These are phyloP conservation scores for Chlorella sp. DNA, from an alignment of 139 green algal species.

Conservation along the genomic window DNA sequence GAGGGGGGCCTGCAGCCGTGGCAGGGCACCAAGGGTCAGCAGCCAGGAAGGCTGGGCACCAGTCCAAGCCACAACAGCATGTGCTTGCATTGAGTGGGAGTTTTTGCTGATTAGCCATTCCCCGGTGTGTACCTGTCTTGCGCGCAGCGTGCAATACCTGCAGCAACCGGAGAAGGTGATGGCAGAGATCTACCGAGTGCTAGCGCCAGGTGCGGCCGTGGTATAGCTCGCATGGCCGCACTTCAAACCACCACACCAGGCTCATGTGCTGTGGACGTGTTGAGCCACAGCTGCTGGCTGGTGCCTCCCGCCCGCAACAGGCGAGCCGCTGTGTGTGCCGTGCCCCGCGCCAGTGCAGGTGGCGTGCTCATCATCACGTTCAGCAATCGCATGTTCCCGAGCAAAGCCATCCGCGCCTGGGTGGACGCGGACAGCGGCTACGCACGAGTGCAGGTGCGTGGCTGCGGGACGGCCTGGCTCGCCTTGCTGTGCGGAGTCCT, in stretches of 20 bases:
- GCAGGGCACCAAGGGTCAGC: not conserved
- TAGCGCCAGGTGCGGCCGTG: no score
- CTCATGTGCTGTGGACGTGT: no score
- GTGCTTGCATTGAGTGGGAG: not conserved
- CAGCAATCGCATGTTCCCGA: slow-evolving; percentile 78
- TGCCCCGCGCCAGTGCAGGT: no score
- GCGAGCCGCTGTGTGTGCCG: no score
- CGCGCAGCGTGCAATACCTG: slow-evolving; percentile 78
- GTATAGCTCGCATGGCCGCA: no score
- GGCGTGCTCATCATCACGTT: slow-evolving; percentile 79
- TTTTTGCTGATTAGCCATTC: not conserved
- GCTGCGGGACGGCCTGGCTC: no score
- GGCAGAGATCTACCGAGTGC: slow-evolving; percentile 73
- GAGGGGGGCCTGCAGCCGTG: no score
- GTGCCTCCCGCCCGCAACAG: no score
- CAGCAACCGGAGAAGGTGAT: slow-evolving; percentile 83
- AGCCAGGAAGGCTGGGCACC: not conserved
- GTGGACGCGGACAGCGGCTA: not conserved
- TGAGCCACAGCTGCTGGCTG: no score
- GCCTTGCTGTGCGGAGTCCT: no score
- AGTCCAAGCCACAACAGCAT: not conserved
- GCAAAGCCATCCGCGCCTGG: slow-evolving; percentile 46
- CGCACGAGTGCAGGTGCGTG: slow-evolving; percentile 5
- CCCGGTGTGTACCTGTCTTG: no score
- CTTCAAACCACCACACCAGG: no score